These are phyloP conservation scores for Chlorociboria aeruginascens DNA, from an alignment of 495 filamentous ascomycete species.

Conservation along the genomic window DNA sequence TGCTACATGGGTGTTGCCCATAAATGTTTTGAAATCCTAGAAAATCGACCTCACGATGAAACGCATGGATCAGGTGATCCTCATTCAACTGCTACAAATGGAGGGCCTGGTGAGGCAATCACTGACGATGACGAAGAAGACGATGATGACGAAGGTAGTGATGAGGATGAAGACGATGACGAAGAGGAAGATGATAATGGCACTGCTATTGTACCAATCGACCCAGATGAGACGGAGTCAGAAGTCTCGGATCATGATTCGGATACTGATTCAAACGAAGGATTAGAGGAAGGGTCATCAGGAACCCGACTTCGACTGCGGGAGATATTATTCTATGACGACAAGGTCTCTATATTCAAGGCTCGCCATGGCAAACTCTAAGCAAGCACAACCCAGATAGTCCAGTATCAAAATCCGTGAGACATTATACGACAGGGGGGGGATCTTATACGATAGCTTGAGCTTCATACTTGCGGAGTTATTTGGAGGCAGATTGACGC, in stretches of 20 bases:
- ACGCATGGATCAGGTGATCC: conserved; percentile 22
- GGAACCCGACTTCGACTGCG: conserved; percentile 52
- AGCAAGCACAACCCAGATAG: not conserved
- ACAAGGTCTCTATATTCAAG: conserved; percentile 59
- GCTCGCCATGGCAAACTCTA: conserved; percentile 19
- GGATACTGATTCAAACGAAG: conserved; percentile 33
- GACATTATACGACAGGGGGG: not conserved
- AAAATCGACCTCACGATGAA: conserved; percentile 44
- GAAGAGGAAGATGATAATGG: conserved; percentile 31
- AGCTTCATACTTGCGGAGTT: conserved; percentile 16
- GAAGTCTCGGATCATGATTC: conserved; percentile 41
- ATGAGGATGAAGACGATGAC: conserved; percentile 34
- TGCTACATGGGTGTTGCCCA: conserved; percentile 69
- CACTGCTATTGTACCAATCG: conserved; percentile 20
- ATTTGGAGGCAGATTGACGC: conserved; percentile 8
- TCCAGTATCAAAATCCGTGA: not conserved
- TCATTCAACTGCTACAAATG: conserved; percentile 15
- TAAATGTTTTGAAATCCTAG: conserved; percentile 87
- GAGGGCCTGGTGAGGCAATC: conserved; percentile 22
- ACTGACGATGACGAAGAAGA: conserved; percentile 33
- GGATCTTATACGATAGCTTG: not conserved
- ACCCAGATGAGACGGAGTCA: conserved; percentile 32
- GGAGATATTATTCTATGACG: conserved; percentile 84
- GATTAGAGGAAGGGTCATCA: conserved; percentile 29
- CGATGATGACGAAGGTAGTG: conserved; percentile 27